phyloP scores from a whole-genome alignment of 2,329 filamentous ascomycete genomes.

The Scleromitrula shiraiana region DNA sequence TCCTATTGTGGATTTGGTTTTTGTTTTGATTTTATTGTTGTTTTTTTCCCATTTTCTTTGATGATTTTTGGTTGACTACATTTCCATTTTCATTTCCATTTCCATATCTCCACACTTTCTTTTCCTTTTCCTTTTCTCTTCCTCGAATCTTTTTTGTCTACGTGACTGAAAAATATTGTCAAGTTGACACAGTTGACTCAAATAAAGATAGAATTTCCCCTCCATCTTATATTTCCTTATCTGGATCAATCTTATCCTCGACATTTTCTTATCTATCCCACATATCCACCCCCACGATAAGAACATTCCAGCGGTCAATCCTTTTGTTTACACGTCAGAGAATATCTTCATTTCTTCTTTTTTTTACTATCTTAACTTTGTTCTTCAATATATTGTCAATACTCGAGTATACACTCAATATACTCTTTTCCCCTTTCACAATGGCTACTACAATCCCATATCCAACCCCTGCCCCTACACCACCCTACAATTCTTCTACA shows the following conservation, averaged over 20 bases:
- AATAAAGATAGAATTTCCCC: conserved; percentile 1
- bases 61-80: too few species aligned
- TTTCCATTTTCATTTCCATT: too few species aligned
- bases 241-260: background rate
- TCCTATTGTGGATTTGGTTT: conserved; percentile 2
- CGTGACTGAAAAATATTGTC: background rate
- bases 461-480: conserved; percentile 26
- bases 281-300: conserved; percentile 5
- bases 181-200: background rate
- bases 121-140: background rate
- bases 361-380: background rate
- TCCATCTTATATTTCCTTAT: conserved; percentile 5
- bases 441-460: conserved; percentile 22
- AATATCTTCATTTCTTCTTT: background rate
- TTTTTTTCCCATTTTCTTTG: too few species aligned
- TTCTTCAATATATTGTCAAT: background rate
- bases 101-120: background rate
- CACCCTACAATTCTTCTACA: conserved; percentile 26
- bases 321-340: background rate
- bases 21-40: background rate
- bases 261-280: conserved; percentile 1
- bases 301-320: background rate
- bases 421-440: too few species aligned
- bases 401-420: too few species aligned
- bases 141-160: background rate